Evolutionary conservation across 805 yeast genomes (phyloP), one percentile per base, ranked within the genome.

Genomic region (Saccharomycodes ludwigii): DNA sequence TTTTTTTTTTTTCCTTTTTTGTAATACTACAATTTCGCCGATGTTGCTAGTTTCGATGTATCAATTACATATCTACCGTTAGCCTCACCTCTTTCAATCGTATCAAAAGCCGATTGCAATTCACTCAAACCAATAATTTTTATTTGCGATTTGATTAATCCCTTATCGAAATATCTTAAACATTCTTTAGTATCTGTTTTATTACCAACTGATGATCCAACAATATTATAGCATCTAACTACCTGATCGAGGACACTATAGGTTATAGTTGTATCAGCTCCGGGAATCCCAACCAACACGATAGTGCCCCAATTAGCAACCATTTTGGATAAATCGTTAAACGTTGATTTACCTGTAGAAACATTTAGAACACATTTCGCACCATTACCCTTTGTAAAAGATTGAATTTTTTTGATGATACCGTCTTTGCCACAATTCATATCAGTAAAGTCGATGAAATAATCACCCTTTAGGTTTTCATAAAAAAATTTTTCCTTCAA

Each of bases 61-160:
- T 72, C 79, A 43, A 72, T 71, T 35, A 73, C 80, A 48, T 70
- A 71, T 56, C 80, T 63, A 40, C 80, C 80, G 45, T 67, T 59
- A 46, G 73, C 69, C 63, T 68, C 66, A 43, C 77, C 77, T 42
- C 68, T 57, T 50, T 71, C 76, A 78, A 71, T 70, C 47, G 63
- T 56, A 37, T 65, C 61, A 55, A 61, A 69, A 38, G 69, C 64
- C 19, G 41, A 41, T 29, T 68, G 63, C 43, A 71, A 58, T 42
- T 66, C 65, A 24, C 69, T 61, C 39, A 71, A 59, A 24, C 73
- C 72, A 37, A 68, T 73, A 46, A 70, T 42, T 57, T 66, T 69
- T 50, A 70, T 68, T 37, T 73, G 71, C 31, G 73, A 65, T 42
- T 56, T 56, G 46, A 71, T 68, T 44, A 59, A 52, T 30, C 76